Evolutionary conservation across 176 grass and related monocot species (phyloP).

Genomic region (Eremochloa ophiuroides): DNA sequence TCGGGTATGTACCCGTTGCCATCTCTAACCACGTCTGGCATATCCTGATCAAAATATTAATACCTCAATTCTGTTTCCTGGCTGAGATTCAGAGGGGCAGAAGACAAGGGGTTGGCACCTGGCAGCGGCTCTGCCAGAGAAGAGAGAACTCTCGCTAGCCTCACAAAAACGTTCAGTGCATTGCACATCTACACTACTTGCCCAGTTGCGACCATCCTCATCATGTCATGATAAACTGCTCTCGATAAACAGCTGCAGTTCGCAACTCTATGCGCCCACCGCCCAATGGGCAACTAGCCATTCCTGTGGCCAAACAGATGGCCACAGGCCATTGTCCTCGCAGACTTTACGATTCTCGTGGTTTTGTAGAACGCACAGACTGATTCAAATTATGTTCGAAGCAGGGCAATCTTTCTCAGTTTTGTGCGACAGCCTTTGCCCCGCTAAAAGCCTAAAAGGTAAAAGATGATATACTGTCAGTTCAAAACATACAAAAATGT

Average conservation of each 20-base stretch:
- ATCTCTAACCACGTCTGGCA: too few relatives aligned
- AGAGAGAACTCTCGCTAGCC: background rate
- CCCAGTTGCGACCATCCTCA: conserved; percentile 4
- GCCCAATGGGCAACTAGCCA: background rate
- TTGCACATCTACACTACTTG: conserved; percentile 2
- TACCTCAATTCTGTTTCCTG: background rate
- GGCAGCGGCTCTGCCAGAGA: background rate
- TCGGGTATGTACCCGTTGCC: too few relatives aligned
- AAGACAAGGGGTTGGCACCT: background rate
- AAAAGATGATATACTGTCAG: too few relatives aligned
- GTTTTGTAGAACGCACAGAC: background rate
- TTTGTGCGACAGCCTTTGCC: background rate
- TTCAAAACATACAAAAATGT: background rate
- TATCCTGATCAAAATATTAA: too few relatives aligned
- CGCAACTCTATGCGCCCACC: background rate
- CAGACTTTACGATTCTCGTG: background rate
- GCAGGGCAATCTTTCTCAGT: background rate
- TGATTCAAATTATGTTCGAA: background rate
- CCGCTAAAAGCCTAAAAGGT: too few relatives aligned
- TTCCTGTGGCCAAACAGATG: background rate
- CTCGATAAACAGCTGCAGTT: background rate
- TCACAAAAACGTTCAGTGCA: conserved; percentile 14
- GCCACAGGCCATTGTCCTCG: background rate
- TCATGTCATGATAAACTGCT: background rate
- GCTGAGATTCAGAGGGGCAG: background rate